Percentiles rank a stretch among this genome's conserved stretches.
Evolutionary conservation across 2,329 filamentous ascomycete species (phyloP).

Genomic region (Cladophialophora yegresii): DNA sequence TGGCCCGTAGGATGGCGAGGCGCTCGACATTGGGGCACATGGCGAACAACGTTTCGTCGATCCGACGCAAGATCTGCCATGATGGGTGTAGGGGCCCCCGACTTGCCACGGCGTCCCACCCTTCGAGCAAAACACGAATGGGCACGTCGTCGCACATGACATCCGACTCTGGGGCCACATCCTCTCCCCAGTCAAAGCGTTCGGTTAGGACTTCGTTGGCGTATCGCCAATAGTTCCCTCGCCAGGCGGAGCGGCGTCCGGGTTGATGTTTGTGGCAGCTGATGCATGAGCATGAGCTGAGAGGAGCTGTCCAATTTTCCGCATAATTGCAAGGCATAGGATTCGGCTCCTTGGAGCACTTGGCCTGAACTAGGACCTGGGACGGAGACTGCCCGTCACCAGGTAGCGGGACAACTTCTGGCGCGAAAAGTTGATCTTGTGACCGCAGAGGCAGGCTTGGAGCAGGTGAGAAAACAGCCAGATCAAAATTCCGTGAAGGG

Average conservation of each 20-base stretch:
- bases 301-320: conserved; percentile 22
- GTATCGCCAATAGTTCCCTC: conserved; percentile 34
- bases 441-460: conserved; percentile 13
- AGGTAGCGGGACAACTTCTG: conserved; percentile 24
- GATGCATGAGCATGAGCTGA: conserved; percentile 22
- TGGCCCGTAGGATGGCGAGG: conserved; percentile 32
- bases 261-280: conserved; percentile 10
- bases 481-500: conserved; percentile 22
- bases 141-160: conserved; percentile 31
- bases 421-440: conserved; percentile 24
- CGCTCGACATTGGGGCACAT: conserved; percentile 30
- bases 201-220: conserved; percentile 33
- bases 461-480: conserved; percentile 24
- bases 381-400: conserved; percentile 10
- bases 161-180: conserved; percentile 23
- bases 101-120: conserved; percentile 34
- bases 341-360: conserved; percentile 8
- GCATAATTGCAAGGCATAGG: conserved; percentile 18
- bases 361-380: conserved; percentile 24
- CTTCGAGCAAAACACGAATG: conserved; percentile 32
- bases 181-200: conserved; percentile 27
- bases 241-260: conserved; percentile 21
- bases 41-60: conserved; percentile 32
- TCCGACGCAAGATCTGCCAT: conserved; percentile 33
- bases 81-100: conserved; percentile 32